phyloP scores from a whole-genome alignment of 148 eudicot genomes.

The Amaranthus palmeri region DNA sequence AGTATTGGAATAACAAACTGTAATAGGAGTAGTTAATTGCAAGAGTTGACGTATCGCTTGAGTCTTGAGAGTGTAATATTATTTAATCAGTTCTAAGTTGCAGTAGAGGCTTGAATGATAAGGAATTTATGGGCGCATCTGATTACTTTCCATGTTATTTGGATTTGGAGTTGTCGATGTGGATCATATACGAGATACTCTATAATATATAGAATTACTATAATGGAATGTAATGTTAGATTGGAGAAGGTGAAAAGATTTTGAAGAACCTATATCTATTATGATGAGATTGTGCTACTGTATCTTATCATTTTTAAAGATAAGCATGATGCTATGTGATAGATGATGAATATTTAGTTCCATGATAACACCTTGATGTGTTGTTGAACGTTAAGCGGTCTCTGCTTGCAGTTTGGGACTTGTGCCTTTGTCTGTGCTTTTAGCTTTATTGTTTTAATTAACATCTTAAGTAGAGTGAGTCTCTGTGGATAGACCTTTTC shows the following conservation, averaged over 20 bases:
- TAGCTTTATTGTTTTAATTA: neutral
- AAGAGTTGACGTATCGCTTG: neutral
- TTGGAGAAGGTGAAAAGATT: neutral
- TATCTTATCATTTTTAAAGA: neutral
- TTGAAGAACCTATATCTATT: neutral
- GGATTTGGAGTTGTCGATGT: neutral
- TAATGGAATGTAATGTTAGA: neutral
- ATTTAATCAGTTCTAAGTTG: neutral
- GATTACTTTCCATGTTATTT: neutral
- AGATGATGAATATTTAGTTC: conserved; percentile 1
- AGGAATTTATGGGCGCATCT: neutral
- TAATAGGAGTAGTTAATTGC: neutral
- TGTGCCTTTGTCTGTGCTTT: neutral
- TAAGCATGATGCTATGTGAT: neutral
- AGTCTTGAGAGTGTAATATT: neutral
- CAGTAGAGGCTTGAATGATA: neutral
- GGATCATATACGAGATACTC: neutral
- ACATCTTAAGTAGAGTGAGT: neutral
- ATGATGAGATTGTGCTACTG: neutral
- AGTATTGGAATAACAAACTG: neutral
- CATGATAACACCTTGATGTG: neutral
- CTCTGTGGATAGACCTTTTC: neutral
- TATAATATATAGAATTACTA: no score
- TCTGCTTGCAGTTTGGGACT: neutral
- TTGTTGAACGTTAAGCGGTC: neutral